Evolutionary conservation across 129 eudicot genomes (phyloP), one percentile per base, ranked within the genome.

Genomic region (Escallonia herrerae): DNA sequence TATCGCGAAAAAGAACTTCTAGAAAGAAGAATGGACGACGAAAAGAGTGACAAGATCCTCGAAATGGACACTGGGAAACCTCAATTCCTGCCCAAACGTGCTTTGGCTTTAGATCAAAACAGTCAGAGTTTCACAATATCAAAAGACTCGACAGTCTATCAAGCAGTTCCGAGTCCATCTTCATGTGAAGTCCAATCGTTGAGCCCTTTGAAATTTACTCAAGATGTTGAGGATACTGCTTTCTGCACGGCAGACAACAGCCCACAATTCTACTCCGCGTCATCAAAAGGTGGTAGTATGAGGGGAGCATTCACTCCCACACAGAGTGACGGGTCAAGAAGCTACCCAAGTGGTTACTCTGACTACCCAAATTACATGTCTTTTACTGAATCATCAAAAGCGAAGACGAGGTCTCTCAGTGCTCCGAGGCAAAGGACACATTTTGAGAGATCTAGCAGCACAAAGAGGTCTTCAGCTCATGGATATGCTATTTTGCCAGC

Each of bases 361-460:
- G 95, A 86, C 81, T 68, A 69, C 78, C 99, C 99, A 4, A 89
- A 74, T 75, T 94, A 94, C 80, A 94, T 94, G 99, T 71, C 94
- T 14, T 79, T 70, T 77, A 94, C 99, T 0, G 88, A 86, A 58
- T 89, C 99, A 60, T 77, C 99, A 2, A 84, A 74, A 43, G 99
- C 99, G 2, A 94, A 89, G 71, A 75, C 77, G 14, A 79, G 97
- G 74, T 86, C 99, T 7, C 48, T 83, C 10, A 89, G 97, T 68
- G 90, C 97, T 3, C 99, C 99, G 0, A 80, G 79, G 63, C 99
- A 75, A 47, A 81, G 90, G 75, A 78, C 93, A 42, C 73, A 79
- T 3, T 58, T 72, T 14, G 97, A 84, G 67, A 52, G 81, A 43
- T 70, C 89, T 15, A 82, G 71, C 61, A 63, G 80, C 2, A 46